These are phyloP conservation scores for Leishmania martiniquensis DNA, from an alignment of 208 protist species.

Conservation along the genomic window DNA sequence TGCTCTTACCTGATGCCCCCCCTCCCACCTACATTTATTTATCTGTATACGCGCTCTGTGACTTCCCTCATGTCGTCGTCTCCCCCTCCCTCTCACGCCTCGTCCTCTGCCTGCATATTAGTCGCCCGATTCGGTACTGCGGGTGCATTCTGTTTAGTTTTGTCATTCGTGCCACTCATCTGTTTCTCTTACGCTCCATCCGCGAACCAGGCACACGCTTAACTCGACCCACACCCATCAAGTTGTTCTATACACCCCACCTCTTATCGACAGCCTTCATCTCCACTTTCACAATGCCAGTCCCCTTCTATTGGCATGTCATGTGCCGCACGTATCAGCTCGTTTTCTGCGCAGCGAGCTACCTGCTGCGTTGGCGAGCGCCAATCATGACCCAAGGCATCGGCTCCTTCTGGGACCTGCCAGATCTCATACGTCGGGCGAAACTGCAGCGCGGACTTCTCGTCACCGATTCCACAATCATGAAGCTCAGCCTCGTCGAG, in stretches of 20 bases:
- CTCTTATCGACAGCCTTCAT: not conserved
- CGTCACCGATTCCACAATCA: constrained; percentile 54
- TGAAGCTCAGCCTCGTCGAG: constrained; percentile 56
- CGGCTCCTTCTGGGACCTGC: constrained; percentile 35
- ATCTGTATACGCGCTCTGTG: not conserved
- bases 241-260: not conserved
- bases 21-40: not conserved
- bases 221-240: not conserved
- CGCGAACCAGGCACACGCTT: not conserved
- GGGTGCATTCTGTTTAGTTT: not conserved
- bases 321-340: constrained; percentile 38
- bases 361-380: constrained; percentile 40
- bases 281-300: constrained; percentile 33
- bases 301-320: constrained; percentile 33
- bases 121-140: not conserved
- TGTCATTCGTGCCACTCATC: not conserved
- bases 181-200: not conserved
- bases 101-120: not conserved
- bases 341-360: constrained; percentile 27
- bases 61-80: not conserved
- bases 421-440: constrained; percentile 36
- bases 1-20: constrained; percentile 6
- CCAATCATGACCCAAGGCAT: constrained; percentile 42
- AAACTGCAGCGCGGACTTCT: constrained; percentile 48
- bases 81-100: not conserved